phyloP scores from a whole-genome alignment of 2,329 filamentous ascomycete species.

The Fusarium sp. region DNA sequence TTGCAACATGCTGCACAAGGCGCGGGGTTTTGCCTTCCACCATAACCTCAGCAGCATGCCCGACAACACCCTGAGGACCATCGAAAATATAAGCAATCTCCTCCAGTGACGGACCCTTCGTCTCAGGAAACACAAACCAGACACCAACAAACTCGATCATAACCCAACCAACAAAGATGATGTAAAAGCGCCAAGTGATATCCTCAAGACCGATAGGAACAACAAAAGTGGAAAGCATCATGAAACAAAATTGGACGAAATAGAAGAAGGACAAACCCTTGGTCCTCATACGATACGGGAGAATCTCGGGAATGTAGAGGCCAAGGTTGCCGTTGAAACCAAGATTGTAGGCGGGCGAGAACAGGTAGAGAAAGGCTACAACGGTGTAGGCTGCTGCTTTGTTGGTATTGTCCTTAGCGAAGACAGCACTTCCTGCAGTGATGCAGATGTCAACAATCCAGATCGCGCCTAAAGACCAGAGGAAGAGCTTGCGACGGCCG shows the following conservation, averaged over 20 bases:
- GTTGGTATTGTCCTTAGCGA: background rate
- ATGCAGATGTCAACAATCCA: constrained; percentile 8
- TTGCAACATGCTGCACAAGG: too few species aligned
- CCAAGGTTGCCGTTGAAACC: constrained; percentile 1
- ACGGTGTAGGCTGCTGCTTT: background rate
- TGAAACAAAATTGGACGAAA: background rate
- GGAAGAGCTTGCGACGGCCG: background rate
- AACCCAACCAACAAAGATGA: constrained; percentile 21
- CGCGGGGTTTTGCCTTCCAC: background rate
- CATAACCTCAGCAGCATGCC: background rate
- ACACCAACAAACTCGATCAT: constrained; percentile 22
- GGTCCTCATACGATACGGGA: constrained; percentile 1
- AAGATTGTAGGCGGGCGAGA: background rate
- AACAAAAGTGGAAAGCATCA: constrained; percentile 19
- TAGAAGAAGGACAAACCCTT: constrained; percentile 2
- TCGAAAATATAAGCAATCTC: constrained; percentile 36
- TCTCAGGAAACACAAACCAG: constrained; percentile 32
- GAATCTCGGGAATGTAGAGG: constrained; percentile 4
- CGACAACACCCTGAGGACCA: background rate
- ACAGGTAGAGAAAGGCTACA: constrained; percentile 6
- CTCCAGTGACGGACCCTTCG: constrained; percentile 27
- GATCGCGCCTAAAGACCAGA: background rate
- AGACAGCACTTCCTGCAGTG: background rate
- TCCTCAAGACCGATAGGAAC: constrained; percentile 26
- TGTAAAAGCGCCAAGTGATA: constrained; percentile 36